Evolutionary conservation across 257 asterid species (phyloP), one percentile per base, ranked within the genome.

Genomic region (Rhazya stricta): DNA sequence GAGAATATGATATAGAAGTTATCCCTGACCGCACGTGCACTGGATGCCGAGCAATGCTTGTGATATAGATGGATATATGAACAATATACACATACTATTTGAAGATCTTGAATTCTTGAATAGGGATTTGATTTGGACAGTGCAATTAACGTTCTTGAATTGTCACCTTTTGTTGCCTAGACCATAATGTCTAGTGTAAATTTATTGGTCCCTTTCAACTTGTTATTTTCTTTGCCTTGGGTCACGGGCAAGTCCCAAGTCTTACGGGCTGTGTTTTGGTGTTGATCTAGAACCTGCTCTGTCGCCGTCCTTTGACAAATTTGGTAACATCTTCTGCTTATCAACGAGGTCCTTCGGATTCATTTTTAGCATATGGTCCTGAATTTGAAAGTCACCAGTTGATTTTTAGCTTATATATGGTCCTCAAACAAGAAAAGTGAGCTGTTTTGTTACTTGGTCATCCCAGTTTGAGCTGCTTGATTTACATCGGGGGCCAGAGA

Each of bases 11-110:
- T 46, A 62, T 30, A 61, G 5, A 71, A 73, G 34, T 65, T 11
- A 77, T 29, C 74, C 65, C 41, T 78, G 81, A 32, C 77, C 81
- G 65, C 74, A 71, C 81, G 81, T 65, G 81, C 60, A 72, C 25
- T 72, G 41, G 57, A 74, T 60, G 34, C 81, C 56, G 19, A 71
- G 72, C 67, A 50, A 70, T 70, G 45, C 76, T 34, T 77, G 80
- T 70, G 72, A 48, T 34, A 61, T 66, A 1, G 30, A 51, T 70
- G 27, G 27, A 34, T 46, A 36, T 19, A 41, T 46, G 62, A 16
- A 71, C 18, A 30, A 45, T 61, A 51, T 57, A 32, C 13, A n/a
- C 25, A 13, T 10, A 7, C 27, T 12, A 41, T 27, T 57, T 18
- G 27, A 13, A 46, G 69, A 57, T 69, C 18, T 37, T 46, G n/a